A percentile compares a stretch with the other conserved stretches of the same genome.
These are phyloP conservation scores for Schizosaccharomyces cryophilus DNA, from an alignment of 805 yeast genomes.

Conservation along the genomic window DNA sequence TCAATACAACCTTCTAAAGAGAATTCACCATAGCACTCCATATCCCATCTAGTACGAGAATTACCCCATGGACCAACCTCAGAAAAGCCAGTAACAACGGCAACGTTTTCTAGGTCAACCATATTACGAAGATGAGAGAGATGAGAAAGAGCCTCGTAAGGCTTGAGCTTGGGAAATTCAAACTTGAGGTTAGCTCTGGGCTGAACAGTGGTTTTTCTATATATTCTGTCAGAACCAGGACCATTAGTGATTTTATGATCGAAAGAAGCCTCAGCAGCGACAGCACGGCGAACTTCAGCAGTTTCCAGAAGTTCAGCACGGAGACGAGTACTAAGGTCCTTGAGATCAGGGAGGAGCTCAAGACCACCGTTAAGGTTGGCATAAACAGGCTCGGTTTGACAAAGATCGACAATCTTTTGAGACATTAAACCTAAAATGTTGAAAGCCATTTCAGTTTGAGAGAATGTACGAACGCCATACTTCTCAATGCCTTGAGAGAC, in stretches of 20 bases:
- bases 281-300: slow-evolving; percentile 85
- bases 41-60: slow-evolving; percentile 97
- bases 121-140: slow-evolving; percentile 52
- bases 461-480: slow-evolving; percentile 89
- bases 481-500: slow-evolving; percentile 94
- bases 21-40: slow-evolving; percentile 88
- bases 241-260: slow-evolving; percentile 76
- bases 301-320: slow-evolving; percentile 53
- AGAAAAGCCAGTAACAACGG: slow-evolving; percentile 92
- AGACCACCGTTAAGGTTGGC: slow-evolving; percentile 98
- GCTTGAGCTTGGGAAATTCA: slow-evolving; percentile 70
- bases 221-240: slow-evolving; percentile 66
- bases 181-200: slow-evolving; percentile 91
- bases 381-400: slow-evolving; percentile 85
- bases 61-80: slow-evolving; percentile 99
- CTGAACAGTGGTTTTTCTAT: slow-evolving; percentile 47
- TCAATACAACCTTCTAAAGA: slow-evolving; percentile 94
- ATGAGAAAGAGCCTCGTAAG: slow-evolving; percentile 37
- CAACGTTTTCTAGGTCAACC: slow-evolving; percentile 71
- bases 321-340: slow-evolving; percentile 58
- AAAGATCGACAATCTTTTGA: slow-evolving; percentile 58
- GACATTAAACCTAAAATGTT: slow-evolving; percentile 83
- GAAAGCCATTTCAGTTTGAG: slow-evolving; percentile 98
- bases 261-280: slow-evolving; percentile 72
- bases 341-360: slow-evolving; percentile 76